Percentiles rank a stretch among this genome's conserved stretches.
phyloP scores from a whole-genome alignment of 306 rosid genomes.

The Medicago ruthenica region DNA sequence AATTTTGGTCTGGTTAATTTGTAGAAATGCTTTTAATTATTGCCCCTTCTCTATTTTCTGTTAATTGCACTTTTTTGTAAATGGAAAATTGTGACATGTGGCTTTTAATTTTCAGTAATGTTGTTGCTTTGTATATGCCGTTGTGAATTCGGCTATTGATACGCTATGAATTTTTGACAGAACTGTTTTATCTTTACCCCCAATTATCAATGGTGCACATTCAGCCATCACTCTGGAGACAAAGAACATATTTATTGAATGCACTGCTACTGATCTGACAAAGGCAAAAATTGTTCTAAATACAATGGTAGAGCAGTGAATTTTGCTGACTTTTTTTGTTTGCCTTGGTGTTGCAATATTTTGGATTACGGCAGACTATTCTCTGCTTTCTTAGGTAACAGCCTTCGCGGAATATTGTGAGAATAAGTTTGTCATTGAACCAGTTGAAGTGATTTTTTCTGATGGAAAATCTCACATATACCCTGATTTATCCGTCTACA shows the following conservation, averaged over 20 bases:
- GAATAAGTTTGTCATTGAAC: conserved; percentile 81
- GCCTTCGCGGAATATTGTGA: conserved; percentile 75
- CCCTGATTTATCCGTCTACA: conserved; percentile 85
- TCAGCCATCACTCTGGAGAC: conserved; percentile 92
- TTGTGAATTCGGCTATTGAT: conserved; percentile 35
- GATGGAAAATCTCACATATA: conserved; percentile 75
- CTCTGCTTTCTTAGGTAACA: conserved; percentile 64
- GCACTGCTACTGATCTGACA: conserved; percentile 96
- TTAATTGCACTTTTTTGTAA: background rate
- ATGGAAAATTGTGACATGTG: background rate
- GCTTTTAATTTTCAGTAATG: conserved; percentile 25
- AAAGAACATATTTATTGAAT: conserved; percentile 85
- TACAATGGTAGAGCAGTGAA: conserved; percentile 67
- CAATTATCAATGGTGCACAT: conserved; percentile 92
- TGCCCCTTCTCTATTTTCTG: background rate
- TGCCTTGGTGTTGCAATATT: conserved; percentile 15
- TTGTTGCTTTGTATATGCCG: background rate
- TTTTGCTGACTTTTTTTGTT: conserved; percentile 20
- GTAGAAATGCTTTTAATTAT: background rate
- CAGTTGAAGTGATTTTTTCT: conserved; percentile 80
- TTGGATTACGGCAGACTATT: conserved; percentile 39
- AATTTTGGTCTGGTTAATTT: too few species aligned
- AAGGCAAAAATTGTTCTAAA: conserved; percentile 94
- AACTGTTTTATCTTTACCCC: conserved; percentile 90
- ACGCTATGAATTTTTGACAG: conserved; percentile 51